Evolutionary conservation across 768 basidiomycete species (phyloP).

Genomic region (Rhizopogon vesiculosus): DNA sequence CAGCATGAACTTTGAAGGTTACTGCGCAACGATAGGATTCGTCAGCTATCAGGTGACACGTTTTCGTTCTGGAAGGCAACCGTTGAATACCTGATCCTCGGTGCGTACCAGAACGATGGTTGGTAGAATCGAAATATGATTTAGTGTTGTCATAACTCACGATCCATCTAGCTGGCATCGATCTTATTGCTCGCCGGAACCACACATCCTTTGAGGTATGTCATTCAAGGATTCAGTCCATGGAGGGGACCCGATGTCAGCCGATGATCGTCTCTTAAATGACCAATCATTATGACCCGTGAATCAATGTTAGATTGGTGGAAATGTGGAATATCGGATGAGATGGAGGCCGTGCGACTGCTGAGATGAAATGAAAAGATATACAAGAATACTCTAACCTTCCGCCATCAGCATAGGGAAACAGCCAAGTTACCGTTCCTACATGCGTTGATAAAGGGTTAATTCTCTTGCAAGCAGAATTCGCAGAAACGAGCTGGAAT

Average conservation of each 20-base stretch:
- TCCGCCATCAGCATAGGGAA: not conserved
- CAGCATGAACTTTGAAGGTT: not conserved
- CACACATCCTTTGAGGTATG: conserved; percentile 80
- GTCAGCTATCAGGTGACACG: not conserved
- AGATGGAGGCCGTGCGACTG: not conserved
- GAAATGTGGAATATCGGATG: not conserved
- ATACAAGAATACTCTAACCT: not conserved
- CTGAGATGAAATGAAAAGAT: not conserved
- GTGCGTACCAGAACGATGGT: not conserved
- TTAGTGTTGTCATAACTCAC: not conserved
- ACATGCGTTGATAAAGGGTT: not conserved
- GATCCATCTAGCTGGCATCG: not conserved
- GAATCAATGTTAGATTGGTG: not conserved
- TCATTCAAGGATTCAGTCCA: conserved; percentile 6
- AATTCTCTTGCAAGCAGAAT: not conserved
- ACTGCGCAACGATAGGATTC: not conserved
- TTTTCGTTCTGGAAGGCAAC: not conserved
- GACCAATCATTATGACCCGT: not conserved
- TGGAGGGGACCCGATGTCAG: not conserved
- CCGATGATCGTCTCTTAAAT: not conserved
- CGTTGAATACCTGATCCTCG: not conserved
- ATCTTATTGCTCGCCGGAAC: conserved; percentile 72
- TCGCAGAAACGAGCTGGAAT: not conserved
- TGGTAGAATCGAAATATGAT: not conserved
- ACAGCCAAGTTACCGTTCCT: not conserved